Evolutionary conservation across 371 early-diverging fungal genomes (phyloP).

Genomic region (Actinomortierella wolfii): DNA sequence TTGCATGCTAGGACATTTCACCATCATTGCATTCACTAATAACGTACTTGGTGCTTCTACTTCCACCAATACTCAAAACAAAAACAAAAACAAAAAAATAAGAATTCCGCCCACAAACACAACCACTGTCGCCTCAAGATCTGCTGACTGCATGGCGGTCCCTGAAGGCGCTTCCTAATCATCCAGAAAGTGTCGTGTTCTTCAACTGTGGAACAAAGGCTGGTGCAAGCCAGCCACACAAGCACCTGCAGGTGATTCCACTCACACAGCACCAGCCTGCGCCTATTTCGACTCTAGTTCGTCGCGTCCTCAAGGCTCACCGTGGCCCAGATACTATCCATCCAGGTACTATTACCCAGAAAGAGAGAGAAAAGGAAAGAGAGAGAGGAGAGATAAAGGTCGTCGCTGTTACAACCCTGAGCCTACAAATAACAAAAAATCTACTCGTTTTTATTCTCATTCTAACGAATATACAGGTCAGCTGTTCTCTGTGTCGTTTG

Average conservation of each 20-base stretch:
- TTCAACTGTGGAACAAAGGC: conserved; percentile 76
- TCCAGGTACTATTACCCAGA: conserved; percentile 13
- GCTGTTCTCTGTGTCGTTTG: conserved; percentile 24
- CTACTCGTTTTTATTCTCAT: background rate
- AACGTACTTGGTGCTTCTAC: too few species aligned
- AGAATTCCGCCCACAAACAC: conserved; percentile 70
- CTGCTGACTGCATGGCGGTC: conserved; percentile 57
- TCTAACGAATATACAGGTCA: conserved; percentile 7
- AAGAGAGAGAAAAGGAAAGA: too few species aligned
- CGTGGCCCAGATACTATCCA: conserved; percentile 44
- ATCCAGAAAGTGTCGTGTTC: conserved; percentile 57
- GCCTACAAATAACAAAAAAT: too few species aligned
- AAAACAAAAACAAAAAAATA: too few species aligned
- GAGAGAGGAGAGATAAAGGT: too few species aligned
- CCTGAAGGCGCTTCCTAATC: conserved; percentile 50
- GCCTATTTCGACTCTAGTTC: conserved; percentile 55
- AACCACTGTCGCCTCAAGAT: conserved; percentile 65
- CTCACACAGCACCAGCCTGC: conserved; percentile 49
- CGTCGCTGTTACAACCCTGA: too few species aligned
- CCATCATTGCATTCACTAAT: too few species aligned
- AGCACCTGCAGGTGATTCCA: conserved; percentile 76
- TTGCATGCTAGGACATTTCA: background rate
- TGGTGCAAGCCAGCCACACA: conserved; percentile 78
- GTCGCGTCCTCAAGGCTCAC: conserved; percentile 51
- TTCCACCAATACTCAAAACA: too few species aligned